Evolutionary conservation across 2,329 filamentous ascomycete species (phyloP).

Genomic region (Cercospora janseana): DNA sequence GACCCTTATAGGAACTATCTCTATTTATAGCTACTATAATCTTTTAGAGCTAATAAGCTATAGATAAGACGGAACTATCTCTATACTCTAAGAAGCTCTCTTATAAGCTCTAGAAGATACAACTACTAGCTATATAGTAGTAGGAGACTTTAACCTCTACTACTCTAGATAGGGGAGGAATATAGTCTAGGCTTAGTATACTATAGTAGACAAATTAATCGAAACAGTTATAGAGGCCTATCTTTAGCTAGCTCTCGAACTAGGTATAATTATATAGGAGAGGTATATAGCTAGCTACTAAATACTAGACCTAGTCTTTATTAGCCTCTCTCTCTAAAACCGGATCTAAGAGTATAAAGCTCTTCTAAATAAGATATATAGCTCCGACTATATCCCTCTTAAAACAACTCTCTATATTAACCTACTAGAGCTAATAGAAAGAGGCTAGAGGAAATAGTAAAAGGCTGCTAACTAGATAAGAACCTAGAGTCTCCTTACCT

Average conservation of each 20-base stretch:
- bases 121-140: not conserved
- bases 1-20: no score
- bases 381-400: not conserved
- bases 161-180: not conserved
- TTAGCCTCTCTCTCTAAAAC: not conserved
- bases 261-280: not conserved
- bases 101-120: not conserved
- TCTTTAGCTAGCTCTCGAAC: not conserved
- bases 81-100: no score
- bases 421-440: no score
- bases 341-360: not conserved
- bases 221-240: not conserved
- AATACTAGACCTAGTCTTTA: not conserved
- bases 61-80: no score
- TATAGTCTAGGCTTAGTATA: not conserved
- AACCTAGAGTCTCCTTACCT: no score
- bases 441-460: no score
- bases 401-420: not conserved
- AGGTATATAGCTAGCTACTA: not conserved
- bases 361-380: not conserved
- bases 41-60: no score
- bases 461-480: no score
- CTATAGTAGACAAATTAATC: not conserved
- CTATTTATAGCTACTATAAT: no score
- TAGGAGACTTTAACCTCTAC: not conserved